phyloP scores from a whole-genome alignment of 257 asterid species.

The Misopates orontium region DNA sequence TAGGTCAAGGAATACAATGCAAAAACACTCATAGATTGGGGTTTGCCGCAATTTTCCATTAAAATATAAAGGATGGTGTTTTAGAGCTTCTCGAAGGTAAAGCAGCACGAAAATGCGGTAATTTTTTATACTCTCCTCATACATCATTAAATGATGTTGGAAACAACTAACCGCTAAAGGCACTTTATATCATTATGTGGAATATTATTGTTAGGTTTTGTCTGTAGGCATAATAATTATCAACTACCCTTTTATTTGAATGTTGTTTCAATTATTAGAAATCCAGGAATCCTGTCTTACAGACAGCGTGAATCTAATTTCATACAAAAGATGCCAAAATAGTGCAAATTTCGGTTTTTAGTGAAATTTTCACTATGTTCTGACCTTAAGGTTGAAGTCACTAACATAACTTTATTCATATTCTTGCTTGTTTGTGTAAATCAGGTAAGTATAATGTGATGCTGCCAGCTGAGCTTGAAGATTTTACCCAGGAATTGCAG shows the following conservation, averaged over 20 bases:
- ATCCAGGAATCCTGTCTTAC: constrained; percentile 26
- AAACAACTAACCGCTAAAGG: constrained; percentile 27
- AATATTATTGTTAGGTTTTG: constrained; percentile 35
- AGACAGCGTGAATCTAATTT: constrained; percentile 24
- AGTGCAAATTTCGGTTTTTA: not conserved
- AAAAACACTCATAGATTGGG: no score
- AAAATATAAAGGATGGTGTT: no score
- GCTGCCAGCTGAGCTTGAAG: not conserved
- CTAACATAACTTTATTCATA: not conserved
- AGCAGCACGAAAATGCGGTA: not conserved
- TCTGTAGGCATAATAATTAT: constrained; percentile 38
- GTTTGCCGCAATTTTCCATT: no score
- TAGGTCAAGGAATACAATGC: no score
- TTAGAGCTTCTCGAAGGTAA: not conserved
- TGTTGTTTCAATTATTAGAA: constrained; percentile 33
- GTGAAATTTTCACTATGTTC: not conserved
- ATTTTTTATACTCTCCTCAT: not conserved
- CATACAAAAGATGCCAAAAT: no score
- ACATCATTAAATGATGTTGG: constrained; percentile 27
- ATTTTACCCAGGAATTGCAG: not conserved
- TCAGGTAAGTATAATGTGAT: no score
- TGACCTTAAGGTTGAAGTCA: not conserved
- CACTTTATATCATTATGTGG: constrained; percentile 29
- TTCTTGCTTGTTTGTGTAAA: no score
- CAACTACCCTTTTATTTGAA: constrained; percentile 44